Base-by-base conservation (phyloP, 75 land plant species). In the Picea sitchensis region DNA sequence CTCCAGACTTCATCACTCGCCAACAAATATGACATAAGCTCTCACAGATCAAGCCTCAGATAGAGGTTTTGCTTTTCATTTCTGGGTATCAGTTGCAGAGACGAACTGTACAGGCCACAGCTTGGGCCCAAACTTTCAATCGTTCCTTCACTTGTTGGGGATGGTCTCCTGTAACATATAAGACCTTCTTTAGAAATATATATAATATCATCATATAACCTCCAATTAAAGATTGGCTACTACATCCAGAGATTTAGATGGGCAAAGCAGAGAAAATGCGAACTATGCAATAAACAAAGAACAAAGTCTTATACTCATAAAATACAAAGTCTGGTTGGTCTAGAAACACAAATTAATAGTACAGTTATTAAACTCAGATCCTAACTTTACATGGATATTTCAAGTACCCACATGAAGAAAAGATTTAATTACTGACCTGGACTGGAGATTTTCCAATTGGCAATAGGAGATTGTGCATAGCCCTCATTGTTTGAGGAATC, bases 41-140 rank as follows among this genome's bases (percentile, higher is more conserved):
- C 2, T 18, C 56, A 71, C 54, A 71, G 73, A 71, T 44, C 44
- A n/a, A 71, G 51, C 54, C 23, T 18, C 54, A 67, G 71, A 44
- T 5, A 44, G 36, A 18, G 12, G 5, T 71, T 71, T 71, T 5
- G 8, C 73, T 71, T 51, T 51, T 51, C 12, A 9, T 9, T 51
- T 51, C 44, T 51, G 56, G 56, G 12, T 51, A 38, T 44, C 51
- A 60, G 13, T 20, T 67, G 56, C 80, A 78, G 31, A 65, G n/a
- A 23, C 63, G 51, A 64, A 77, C 68, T 17, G 86, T 73, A 59
- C 78, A 81, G 23, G 86, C 86, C 64, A 84, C 86, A 21, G 79
- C 86, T 51, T 84, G 86, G 18, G 86, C 86, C 86, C 86, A 84
- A 47, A 83, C 79, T 44, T 76, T 76, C 30, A 84, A 60, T 58